A percentile compares a stretch with the other conserved stretches of the same genome.
Conservation (phyloP, 2,329 filamentous ascomycete species). For the Paracoccidioides lutzii region DNA sequence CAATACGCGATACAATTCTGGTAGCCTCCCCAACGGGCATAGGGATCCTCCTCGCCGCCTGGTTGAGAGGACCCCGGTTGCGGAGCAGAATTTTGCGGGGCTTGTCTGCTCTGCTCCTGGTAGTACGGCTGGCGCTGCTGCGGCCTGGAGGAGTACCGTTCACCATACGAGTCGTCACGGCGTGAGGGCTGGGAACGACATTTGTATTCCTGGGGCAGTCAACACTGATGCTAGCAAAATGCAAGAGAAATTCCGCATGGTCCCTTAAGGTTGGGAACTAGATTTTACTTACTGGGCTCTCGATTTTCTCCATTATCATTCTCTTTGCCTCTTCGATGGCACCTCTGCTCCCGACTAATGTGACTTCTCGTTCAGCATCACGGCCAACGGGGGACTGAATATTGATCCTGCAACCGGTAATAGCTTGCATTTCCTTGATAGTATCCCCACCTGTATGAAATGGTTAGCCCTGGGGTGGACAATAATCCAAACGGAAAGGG, state of each 20-base stretch:
- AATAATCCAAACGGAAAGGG: neutral
- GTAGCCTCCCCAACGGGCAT: conserved; percentile 73
- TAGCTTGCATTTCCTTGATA: conserved; percentile 84
- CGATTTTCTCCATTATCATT: conserved; percentile 84
- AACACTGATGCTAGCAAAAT: neutral
- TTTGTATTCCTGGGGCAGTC: conserved; percentile 14
- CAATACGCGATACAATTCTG: conserved; percentile 67
- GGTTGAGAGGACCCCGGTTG: conserved; percentile 23
- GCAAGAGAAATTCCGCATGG: neutral
- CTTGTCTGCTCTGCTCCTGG: conserved; percentile 17
- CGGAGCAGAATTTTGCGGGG: conserved; percentile 42
- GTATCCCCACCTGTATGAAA: conserved; percentile 58
- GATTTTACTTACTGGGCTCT: conserved; percentile 59
- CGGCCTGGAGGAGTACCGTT: conserved; percentile 35
- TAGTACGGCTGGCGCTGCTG: conserved; percentile 17
- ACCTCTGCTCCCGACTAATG: conserved; percentile 63
- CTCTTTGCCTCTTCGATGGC: conserved; percentile 69
- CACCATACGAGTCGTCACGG: conserved; percentile 20
- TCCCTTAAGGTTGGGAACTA: too few species aligned
- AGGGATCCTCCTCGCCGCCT: conserved; percentile 43
- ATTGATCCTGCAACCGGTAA: conserved; percentile 86
- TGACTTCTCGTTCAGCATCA: conserved; percentile 75
- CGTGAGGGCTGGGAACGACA: conserved; percentile 24
- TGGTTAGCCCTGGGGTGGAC: neutral
- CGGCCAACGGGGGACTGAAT: conserved; percentile 65